phyloP scores from a whole-genome alignment of 177 flowering plant species.

The Vitis hybrid region DNA sequence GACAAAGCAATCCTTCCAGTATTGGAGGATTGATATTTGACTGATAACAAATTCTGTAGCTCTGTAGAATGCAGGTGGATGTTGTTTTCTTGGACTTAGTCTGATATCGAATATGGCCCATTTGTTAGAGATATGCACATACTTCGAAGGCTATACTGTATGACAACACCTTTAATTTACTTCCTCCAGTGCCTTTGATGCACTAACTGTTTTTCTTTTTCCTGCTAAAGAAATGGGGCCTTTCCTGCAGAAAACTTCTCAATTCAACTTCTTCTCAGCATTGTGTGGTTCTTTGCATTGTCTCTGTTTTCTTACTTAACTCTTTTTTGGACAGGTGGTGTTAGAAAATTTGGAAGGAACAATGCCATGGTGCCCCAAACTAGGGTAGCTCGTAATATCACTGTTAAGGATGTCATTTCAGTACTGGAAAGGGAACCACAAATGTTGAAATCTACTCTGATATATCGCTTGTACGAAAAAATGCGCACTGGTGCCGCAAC shows the following conservation, averaged over 20 bases:
- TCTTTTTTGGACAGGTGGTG: conserved; percentile 35
- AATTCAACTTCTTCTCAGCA: not conserved
- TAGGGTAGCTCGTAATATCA: conserved; percentile 47
- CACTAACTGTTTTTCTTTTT: too few relatives aligned
- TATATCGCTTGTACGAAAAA: conserved; percentile 66
- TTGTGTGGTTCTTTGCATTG: not conserved
- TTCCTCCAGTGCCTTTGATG: too few relatives aligned
- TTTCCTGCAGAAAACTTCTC: not conserved
- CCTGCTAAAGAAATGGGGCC: too few relatives aligned
- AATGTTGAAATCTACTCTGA: conserved; percentile 70
- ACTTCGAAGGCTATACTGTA: too few relatives aligned
- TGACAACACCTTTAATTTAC: too few relatives aligned
- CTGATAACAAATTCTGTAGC: too few relatives aligned
- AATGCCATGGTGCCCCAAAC: conserved; percentile 34
- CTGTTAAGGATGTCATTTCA: conserved; percentile 80
- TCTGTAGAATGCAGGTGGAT: too few relatives aligned
- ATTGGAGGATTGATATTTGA: too few relatives aligned
- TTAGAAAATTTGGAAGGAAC: conserved; percentile 56
- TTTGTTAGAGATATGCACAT: too few relatives aligned
- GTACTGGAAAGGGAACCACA: conserved; percentile 87
- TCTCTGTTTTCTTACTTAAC: not conserved
- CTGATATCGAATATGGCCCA: too few relatives aligned
- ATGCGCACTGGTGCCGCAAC: conserved; percentile 28
- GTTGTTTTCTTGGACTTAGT: too few relatives aligned
- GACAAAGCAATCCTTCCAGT: too few relatives aligned